phyloP scores from a whole-genome alignment of 164 flowering plant species.

The Santalum album region DNA sequence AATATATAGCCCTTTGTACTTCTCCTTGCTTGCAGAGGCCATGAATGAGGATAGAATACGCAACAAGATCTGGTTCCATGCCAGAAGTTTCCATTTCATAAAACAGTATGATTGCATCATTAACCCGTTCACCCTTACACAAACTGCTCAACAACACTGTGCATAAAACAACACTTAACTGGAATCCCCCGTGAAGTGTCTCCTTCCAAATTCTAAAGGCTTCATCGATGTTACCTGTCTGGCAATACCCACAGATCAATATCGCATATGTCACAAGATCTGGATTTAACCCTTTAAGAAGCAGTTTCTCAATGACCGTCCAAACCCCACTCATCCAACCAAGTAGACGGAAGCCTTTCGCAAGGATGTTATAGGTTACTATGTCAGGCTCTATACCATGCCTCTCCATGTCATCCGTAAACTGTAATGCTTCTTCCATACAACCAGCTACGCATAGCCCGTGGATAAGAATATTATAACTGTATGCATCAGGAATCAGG shows the following conservation, averaged over 20 bases:
- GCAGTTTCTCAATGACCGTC: conserved; percentile 31
- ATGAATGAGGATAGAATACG: conserved; percentile 57
- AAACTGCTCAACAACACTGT: conserved; percentile 44
- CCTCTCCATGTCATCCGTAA: conserved; percentile 49
- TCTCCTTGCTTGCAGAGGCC: conserved; percentile 62
- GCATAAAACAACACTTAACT: conserved; percentile 32
- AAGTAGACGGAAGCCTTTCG: conserved; percentile 47
- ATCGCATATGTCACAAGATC: conserved; percentile 39
- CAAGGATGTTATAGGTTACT: conserved; percentile 56
- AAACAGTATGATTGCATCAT: conserved; percentile 42
- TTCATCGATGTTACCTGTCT: conserved; percentile 37
- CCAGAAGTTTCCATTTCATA: conserved; percentile 41
- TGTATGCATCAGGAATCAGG: conserved; percentile 48
- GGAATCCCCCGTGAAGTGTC: conserved; percentile 39
- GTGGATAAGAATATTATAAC: conserved; percentile 72
- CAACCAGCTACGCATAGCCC: conserved; percentile 59
- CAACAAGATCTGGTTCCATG: conserved; percentile 41
- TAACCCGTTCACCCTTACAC: conserved; percentile 44
- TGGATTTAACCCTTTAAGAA: conserved; percentile 33
- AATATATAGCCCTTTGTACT: conserved; percentile 32
- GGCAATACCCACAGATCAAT: conserved; percentile 53
- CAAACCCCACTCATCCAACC: conserved; percentile 36
- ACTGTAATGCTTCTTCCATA: conserved; percentile 53
- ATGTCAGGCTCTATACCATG: conserved; percentile 53
- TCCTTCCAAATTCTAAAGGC: conserved; percentile 39